phyloP scores from a whole-genome alignment of 495 filamentous ascomycete genomes.

The Aspergillus leporis region DNA sequence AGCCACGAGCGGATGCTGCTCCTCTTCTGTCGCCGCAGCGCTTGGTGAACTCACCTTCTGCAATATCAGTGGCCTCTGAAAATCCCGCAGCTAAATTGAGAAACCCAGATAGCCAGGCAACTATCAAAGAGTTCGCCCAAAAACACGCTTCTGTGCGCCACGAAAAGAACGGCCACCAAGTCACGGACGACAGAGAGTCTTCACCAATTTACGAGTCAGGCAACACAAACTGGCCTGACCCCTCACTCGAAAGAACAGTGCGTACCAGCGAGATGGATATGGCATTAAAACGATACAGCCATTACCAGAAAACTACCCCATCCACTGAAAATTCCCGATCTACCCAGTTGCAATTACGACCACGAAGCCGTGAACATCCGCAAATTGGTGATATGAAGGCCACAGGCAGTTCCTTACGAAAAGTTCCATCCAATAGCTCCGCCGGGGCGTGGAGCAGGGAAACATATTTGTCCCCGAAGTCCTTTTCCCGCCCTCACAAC shows the following conservation, averaged over 20 bases:
- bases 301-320: constrained; percentile 17
- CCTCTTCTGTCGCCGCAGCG: constrained; percentile 48
- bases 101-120: constrained; percentile 16
- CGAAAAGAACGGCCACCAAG: constrained; percentile 4
- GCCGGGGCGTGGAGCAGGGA: constrained; percentile 24
- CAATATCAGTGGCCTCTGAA: constrained; percentile 39
- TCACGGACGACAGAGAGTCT: constrained; percentile 14
- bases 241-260: constrained; percentile 34
- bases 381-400: constrained; percentile 22
- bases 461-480: constrained; percentile 23
- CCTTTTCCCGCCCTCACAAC: constrained; percentile 9
- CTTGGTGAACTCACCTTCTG: constrained; percentile 45
- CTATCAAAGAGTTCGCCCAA: constrained; percentile 30
- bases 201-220: constrained; percentile 24
- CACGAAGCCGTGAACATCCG: constrained; percentile 30
- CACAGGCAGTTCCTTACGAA: constrained; percentile 17
- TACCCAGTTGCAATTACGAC: constrained; percentile 13
- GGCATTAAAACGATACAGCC: constrained; percentile 37
- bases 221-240: constrained; percentile 28
- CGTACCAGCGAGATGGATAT: constrained; percentile 42
- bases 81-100: constrained; percentile 20
- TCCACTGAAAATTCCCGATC: constrained; percentile 7
- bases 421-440: constrained; percentile 24
- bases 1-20: constrained; percentile 33
- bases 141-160: constrained; percentile 22